Conservation (phyloP, 2,329 filamentous ascomycete species). For the Colletotrichum godetiae region DNA sequence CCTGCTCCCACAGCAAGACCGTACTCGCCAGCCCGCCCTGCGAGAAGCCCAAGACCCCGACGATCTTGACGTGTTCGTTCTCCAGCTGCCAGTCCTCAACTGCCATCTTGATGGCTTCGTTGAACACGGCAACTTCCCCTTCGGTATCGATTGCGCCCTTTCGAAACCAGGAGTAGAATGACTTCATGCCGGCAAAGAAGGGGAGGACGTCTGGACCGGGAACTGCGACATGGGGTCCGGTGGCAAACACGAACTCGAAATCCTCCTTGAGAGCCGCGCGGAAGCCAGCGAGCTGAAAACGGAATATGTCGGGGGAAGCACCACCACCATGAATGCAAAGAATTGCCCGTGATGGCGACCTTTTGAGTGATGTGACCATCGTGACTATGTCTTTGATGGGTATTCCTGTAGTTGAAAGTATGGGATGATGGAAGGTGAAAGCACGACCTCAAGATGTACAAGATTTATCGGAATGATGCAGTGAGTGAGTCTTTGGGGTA, state of each 20-base stretch:
- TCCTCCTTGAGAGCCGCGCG: conserved; percentile 4
- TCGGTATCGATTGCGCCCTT: background rate
- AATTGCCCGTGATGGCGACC: background rate
- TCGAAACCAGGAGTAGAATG: conserved; percentile 8
- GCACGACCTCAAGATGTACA: no score
- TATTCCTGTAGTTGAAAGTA: no score
- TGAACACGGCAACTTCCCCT: conserved; percentile 1
- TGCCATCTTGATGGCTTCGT: conserved; percentile 2
- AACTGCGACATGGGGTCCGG: background rate
- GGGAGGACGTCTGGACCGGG: conserved; percentile 13
- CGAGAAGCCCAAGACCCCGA: conserved; percentile 9
- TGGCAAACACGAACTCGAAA: conserved; percentile 9
- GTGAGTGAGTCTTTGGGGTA: no score
- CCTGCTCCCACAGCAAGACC: background rate
- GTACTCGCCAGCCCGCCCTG: conserved; percentile 6
- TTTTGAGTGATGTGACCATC: no score
- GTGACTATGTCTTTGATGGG: no score
- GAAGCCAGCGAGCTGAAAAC: background rate
- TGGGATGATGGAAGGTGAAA: no score
- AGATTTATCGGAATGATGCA: no score
- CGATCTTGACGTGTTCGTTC: background rate
- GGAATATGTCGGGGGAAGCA: conserved; percentile 5
- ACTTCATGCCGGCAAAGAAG: conserved; percentile 6
- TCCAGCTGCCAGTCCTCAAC: background rate
- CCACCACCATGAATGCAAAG: conserved; percentile 12